Conservation (phyloP, 1,284 basidiomycete species). For the Puccinia sorghi region DNA sequence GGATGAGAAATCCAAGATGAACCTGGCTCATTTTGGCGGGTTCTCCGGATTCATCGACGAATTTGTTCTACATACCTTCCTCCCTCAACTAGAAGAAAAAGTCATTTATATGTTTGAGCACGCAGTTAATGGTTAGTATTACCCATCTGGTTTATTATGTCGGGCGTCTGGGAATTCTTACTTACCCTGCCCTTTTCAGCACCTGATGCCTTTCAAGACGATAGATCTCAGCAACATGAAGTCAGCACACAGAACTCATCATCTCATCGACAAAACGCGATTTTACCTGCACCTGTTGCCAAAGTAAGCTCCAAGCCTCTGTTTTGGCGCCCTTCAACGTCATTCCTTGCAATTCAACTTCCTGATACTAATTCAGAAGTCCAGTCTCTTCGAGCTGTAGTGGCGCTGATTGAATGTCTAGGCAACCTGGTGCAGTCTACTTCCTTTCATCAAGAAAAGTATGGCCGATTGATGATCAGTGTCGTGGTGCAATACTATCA, state of each 20-base stretch:
- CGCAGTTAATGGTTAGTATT: constrained; percentile 69
- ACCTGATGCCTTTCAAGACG: constrained; percentile 76
- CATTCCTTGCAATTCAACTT: background rate
- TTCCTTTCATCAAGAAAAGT: constrained; percentile 94
- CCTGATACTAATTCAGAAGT: constrained; percentile 52
- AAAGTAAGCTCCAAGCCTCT: constrained; percentile 64
- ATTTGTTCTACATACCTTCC: constrained; percentile 87
- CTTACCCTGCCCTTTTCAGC: constrained; percentile 18
- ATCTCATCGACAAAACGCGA: constrained; percentile 57
- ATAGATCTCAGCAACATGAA: constrained; percentile 59
- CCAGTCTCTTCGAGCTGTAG: constrained; percentile 77
- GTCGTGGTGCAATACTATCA: constrained; percentile 97
- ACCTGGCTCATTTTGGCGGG: constrained; percentile 61
- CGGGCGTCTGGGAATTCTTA: background rate
- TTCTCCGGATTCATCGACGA: constrained; percentile 83
- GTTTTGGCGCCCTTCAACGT: background rate
- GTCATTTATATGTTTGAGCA: constrained; percentile 83
- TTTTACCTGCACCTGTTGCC: constrained; percentile 72
- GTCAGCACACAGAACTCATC: background rate
- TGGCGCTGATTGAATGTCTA: constrained; percentile 86
- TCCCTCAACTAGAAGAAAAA: constrained; percentile 94
- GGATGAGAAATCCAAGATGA: constrained; percentile 20
- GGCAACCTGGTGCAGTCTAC: constrained; percentile 88
- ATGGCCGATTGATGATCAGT: constrained; percentile 88
- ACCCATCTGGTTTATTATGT: background rate